Evolutionary conservation across 805 yeast genomes (phyloP), one percentile per base, ranked within the genome.

Genomic region (Nakazawaea peltata): DNA sequence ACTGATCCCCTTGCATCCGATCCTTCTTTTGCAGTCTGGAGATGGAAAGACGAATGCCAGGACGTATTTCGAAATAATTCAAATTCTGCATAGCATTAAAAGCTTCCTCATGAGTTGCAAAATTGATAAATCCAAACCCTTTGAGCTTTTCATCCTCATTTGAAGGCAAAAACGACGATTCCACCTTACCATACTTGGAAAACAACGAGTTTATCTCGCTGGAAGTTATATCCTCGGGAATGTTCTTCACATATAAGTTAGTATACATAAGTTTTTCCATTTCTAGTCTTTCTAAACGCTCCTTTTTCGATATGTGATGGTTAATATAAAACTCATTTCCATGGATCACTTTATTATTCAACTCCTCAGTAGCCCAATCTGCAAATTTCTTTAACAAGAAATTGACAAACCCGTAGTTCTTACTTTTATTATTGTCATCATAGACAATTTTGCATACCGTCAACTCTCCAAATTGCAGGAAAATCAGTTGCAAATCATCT

Each of bases 401-500:
- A 42, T 81, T 79, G 13, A 83, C 70, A 55, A 82, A 82, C 7
- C 90, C 92, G 51, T 67, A 75, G 17, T 77, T 74, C 43, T 59
- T 61, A 19, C 67, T 59, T 17, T 48, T 49, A 10, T 74, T 72
- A 39, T 46, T 57, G 19, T 67, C 69, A 42, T 71, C 69, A 35
- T 56, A 52, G 6, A 72, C 66, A 12, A 73, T 56, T 42, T 72
- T 72, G 41, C 74, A 60, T 4, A 71, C 59, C 8, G 60, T 41
- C 7, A 69, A 52, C 1, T 61, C 58, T 14, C 76, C 76, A 44
- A 48, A 68, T 10, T 52, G 50, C 30, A 47, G 44, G 46, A 68
- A 67, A 2, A 65, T 45, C 9, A 59, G 53, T 19, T 46, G 48
- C 24, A 69, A 42, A 21, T 63, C 63, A 15, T 60, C 60, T 13